Base-by-base conservation (phyloP, 2,329 filamentous ascomycete species). In the Xylariaceae sp. region DNA sequence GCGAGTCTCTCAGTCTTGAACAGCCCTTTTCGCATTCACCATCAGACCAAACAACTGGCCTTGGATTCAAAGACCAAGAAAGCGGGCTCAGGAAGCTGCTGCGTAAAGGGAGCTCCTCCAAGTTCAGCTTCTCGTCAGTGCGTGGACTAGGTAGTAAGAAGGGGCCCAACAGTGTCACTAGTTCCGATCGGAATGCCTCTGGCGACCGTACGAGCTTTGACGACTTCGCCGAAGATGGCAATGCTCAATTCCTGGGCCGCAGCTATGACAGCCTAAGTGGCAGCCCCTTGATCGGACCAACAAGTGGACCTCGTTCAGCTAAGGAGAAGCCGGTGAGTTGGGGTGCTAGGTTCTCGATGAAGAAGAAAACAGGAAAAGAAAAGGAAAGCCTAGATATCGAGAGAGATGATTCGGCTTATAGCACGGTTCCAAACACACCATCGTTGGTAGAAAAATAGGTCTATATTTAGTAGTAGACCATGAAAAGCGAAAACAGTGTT, bases 91-190 rank as follows among this genome's bases (percentile, higher is more conserved):
- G 79, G 66, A 82, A 85, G 67, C 75, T 87, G 42, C 80, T 87
- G 50, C 81, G 84, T 26, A 87, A 87, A 72, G 82, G 84, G 43
- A 86, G 82, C 67, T 84, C 83, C 6, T 79, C 82, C 69, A 87
- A 87, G 72, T 87, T 87, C 67, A 83, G 82, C 67, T 73, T 86
- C 54, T 79, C 83, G 10, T 83, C 82, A 1, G 67, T 71, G 21
- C 66, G 42, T 70, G 81, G 53, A 64, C 81, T 68, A 57, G 75
- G 67, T 16, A 76, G 77, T 45, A 87, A 86, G 74, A 86, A 85
- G 63, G 81, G 80, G 3, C 75, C 80, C 5, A 78, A 81, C 41
- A 85, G 81, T 66, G 75, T 78, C 13, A 77, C 77, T 42, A 80
- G 82, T 61, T 83, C 81, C 45, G 83, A 86, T 48, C 79, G 79